Evolutionary conservation across 2,329 filamentous ascomycete genomes (phyloP).

Genomic region (Colletotrichum sp.): DNA sequence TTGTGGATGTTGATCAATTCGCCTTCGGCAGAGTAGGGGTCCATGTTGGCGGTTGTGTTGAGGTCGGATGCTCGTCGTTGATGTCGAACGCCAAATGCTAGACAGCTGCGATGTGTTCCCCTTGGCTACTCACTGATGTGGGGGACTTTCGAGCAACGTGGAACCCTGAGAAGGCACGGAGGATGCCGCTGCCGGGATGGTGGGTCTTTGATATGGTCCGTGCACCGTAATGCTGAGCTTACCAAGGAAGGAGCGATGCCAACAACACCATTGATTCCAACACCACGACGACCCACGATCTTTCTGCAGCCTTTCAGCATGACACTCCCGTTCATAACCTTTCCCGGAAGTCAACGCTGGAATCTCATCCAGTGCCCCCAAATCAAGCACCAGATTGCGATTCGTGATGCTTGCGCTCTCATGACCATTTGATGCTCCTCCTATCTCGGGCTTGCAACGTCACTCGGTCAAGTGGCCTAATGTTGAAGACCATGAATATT

Average conservation of each 20-base stretch:
- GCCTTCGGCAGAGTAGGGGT: slow-evolving; percentile 74
- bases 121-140: slow-evolving; percentile 36
- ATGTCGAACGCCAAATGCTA: slow-evolving; percentile 24
- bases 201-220: background rate
- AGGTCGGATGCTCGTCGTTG: slow-evolving; percentile 14
- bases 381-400: background rate
- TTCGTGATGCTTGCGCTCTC: background rate
- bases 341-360: background rate
- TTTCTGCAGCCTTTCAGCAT: background rate
- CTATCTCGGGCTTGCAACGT: background rate
- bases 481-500: background rate
- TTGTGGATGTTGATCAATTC: slow-evolving; percentile 76
- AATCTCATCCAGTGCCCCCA: background rate
- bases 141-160: slow-evolving; percentile 54
- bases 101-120: slow-evolving; percentile 19
- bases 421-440: background rate
- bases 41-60: slow-evolving; percentile 53
- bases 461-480: background rate
- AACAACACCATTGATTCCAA: background rate
- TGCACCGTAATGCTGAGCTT: background rate
- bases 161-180: slow-evolving; percentile 55
- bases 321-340: background rate
- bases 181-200: slow-evolving; percentile 30
- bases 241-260: background rate
- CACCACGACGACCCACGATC: background rate